These are phyloP conservation scores for Pythium apleroticum DNA, from an alignment of 352 stramenopile genomes.

Conservation along the genomic window DNA sequence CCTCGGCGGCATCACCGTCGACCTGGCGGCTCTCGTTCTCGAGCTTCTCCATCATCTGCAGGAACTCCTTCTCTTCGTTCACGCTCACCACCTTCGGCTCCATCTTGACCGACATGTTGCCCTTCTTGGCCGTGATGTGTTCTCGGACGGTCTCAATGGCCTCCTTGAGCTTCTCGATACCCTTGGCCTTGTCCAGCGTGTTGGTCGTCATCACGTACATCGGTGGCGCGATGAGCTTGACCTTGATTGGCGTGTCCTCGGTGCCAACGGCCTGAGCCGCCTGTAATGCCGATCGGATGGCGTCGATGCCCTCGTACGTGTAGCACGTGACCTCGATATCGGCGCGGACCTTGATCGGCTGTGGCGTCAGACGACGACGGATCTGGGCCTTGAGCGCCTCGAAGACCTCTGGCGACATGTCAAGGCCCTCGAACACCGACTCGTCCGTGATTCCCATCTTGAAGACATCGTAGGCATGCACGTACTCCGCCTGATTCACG, in stretches of 20 bases:
- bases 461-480: constrained; percentile 99
- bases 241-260: constrained; percentile 95
- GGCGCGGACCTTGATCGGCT: constrained; percentile 99
- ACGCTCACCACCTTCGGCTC: constrained; percentile 98
- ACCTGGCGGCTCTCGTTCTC: constrained; percentile 98
- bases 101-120: constrained; percentile 97
- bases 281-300: constrained; percentile 96
- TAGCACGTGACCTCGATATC: constrained; percentile 99
- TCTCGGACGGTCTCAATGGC: constrained; percentile 95
- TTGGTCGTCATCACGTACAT: constrained; percentile 99
- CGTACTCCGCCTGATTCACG: constrained; percentile 80
- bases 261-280: constrained; percentile 81
- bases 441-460: constrained; percentile 95
- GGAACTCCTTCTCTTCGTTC: constrained; percentile 98
- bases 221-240: constrained; percentile 98
- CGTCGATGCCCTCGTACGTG: constrained; percentile 99
- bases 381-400: constrained; percentile 96
- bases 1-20: constrained; percentile 97
- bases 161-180: constrained; percentile 95
- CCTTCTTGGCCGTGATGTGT: constrained; percentile 95
- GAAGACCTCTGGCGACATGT: constrained; percentile 86
- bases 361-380: constrained; percentile 94
- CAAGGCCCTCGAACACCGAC: constrained; percentile 86
- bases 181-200: constrained; percentile 97
- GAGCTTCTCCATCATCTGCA: constrained; percentile 99